Percentiles rank a stretch among this genome's conserved stretches.
Conservation (phyloP, 1,139 yeast genomes). For the Eremothecium gossypii region DNA sequence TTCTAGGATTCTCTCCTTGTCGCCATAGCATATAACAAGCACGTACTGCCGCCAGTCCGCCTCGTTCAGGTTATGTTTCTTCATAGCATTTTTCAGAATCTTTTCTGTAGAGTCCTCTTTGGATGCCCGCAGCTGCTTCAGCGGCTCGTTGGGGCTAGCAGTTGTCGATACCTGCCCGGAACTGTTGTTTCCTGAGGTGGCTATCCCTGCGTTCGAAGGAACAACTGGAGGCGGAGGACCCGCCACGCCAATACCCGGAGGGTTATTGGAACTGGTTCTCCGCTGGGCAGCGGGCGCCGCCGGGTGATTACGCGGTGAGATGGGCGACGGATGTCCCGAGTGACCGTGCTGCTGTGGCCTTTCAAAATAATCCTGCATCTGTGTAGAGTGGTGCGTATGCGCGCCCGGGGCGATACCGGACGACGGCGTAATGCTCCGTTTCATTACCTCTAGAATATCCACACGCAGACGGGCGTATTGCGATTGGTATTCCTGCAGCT, state of each 20-base stretch:
- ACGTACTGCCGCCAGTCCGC: constrained; percentile 88
- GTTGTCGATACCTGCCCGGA: background rate
- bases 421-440: constrained; percentile 12
- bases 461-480: constrained; percentile 24
- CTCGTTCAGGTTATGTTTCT: constrained; percentile 67
- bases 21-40: constrained; percentile 82
- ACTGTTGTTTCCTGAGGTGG: constrained; percentile 1
- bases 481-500: constrained; percentile 24
- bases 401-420: constrained; percentile 5
- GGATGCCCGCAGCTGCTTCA: constrained; percentile 78
- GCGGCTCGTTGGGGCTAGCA: constrained; percentile 44
- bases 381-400: background rate
- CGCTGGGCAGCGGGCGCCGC: background rate
- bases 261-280: background rate
- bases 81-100: constrained; percentile 82
- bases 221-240: constrained; percentile 3
- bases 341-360: constrained; percentile 3
- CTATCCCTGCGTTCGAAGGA: background rate
- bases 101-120: constrained; percentile 89
- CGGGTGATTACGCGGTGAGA: constrained; percentile 1
- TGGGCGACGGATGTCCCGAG: background rate
- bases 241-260: background rate
- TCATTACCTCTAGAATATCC: constrained; percentile 26
- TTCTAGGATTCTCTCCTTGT: constrained; percentile 75
- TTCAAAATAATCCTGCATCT: constrained; percentile 9